Evolutionary conservation across 331 rosid genomes (phyloP), one percentile per base, ranked within the genome.

Genomic region (Quercus lobata): DNA sequence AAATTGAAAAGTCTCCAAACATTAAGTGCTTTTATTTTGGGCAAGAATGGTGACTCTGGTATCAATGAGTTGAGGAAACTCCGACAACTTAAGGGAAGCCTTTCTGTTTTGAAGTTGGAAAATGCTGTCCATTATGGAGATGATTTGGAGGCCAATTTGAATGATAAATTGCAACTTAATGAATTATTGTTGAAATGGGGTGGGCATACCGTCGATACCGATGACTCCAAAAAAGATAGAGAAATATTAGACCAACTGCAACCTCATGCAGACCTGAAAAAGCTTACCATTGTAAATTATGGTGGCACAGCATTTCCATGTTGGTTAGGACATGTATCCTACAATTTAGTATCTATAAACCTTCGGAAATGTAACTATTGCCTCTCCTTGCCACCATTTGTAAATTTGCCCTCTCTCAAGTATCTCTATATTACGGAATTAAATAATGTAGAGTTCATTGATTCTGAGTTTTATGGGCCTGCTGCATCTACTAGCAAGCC

Each of bases 331-430:
- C 49, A 63, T 53, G 1, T 19, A 17, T 75, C 79, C 18, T 70
- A 70, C 14, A 56, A 29, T 3, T n/a, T 75, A 58, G 55, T n/a
- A 44, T 32, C 73, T 8, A 22, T 83, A 54, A 46, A 3, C 16
- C 80, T 79, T 21, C 11, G 7, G 16, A 57, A 72, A 22, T 83
- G 86, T 62, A 17, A 6, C 6, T 49, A 71, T 21, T 83, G 83
- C 34, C 12, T 49, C 8, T 83, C 66, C 3, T 46, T 83, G 57
- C 86, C 83, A 37, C 57, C 83, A 4, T 77, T 83, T 54, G 83
- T 83, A 34, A 77, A 79, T 30, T 57, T 83, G 34, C 80, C 78
- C 30, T 83, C 74, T 53, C 72, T 79, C 49, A 53, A 75, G 32
- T 21, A 61, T 18, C 83, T 83, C 49, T 49, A 30, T 12, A 24